phyloP scores from a whole-genome alignment of 768 basidiomycete genomes.

The Boletus reticulatus region DNA sequence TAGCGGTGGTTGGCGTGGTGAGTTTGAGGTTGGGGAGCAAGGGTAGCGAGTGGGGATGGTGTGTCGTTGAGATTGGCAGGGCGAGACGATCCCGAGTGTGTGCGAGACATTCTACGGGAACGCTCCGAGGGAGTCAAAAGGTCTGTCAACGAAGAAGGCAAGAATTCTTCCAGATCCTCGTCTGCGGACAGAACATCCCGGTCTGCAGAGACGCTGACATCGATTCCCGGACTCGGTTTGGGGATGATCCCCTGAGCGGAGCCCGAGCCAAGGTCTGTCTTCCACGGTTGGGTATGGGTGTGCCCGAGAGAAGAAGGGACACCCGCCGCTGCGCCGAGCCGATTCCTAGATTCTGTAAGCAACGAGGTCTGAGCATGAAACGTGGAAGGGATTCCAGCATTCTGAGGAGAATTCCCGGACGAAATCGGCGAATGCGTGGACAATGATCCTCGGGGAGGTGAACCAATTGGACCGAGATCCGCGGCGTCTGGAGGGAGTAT shows the following conservation, averaged over 20 bases:
- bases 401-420: conserved; percentile 37
- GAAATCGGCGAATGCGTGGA: conserved; percentile 54
- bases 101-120: conserved; percentile 76
- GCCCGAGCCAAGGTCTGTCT: conserved; percentile 23
- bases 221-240: conserved; percentile 10
- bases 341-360: conserved; percentile 37
- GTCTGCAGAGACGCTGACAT: conserved; percentile 34
- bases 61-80: conserved; percentile 20
- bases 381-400: conserved; percentile 53
- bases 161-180: conserved; percentile 83
- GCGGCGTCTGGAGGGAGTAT: conserved; percentile 36
- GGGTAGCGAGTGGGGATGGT: conserved; percentile 17
- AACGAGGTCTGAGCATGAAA: conserved; percentile 70
- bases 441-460: conserved; percentile 57
- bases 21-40: conserved; percentile 15
- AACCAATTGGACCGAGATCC: conserved; percentile 84
- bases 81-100: conserved; percentile 46
- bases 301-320: conserved; percentile 63
- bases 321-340: conserved; percentile 36
- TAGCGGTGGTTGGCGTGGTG: conserved; percentile 56
- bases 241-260: conserved; percentile 12
- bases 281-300: conserved; percentile 26
- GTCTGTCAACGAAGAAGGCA: conserved; percentile 87
- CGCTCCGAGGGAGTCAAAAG: conserved; percentile 87
- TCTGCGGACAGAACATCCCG: conserved; percentile 44